Conservation (phyloP, 2,329 filamentous ascomycete species). For the Pseudogymnoascus sp. region DNA sequence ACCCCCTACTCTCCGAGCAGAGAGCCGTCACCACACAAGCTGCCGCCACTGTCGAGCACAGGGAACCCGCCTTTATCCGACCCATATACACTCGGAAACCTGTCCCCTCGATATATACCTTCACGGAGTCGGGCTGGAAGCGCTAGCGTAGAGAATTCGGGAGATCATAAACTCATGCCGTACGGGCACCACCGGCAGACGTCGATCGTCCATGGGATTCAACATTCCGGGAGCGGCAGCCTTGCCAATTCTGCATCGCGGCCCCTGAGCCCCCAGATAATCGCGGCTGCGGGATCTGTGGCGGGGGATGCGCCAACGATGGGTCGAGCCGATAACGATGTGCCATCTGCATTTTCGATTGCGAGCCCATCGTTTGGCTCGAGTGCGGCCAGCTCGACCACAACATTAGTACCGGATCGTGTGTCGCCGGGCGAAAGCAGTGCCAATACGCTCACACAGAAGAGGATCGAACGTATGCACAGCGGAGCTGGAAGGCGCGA, state of each 20-base stretch:
- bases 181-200: constrained; percentile 93
- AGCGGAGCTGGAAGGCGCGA: constrained; percentile 63
- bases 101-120: not conserved
- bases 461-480: constrained; percentile 52
- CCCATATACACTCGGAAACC: not conserved
- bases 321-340: constrained; percentile 20
- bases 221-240: constrained; percentile 86
- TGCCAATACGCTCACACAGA: constrained; percentile 38
- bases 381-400: constrained; percentile 25
- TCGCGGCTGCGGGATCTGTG: constrained; percentile 52
- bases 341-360: constrained; percentile 20
- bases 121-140: not conserved
- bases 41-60: not conserved
- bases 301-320: constrained; percentile 26
- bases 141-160: not conserved
- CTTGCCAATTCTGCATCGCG: constrained; percentile 70
- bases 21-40: constrained; percentile 1
- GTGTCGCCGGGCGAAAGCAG: constrained; percentile 37
- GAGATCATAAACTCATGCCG: constrained; percentile 7
- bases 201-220: constrained; percentile 92
- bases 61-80: not conserved
- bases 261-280: constrained; percentile 80
- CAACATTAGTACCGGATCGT: constrained; percentile 28
- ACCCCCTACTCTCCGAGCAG: not conserved
- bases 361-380: constrained; percentile 18